These are phyloP conservation scores for Colletotrichum somersetense DNA, from an alignment of 2,329 filamentous ascomycete genomes.

Conservation along the genomic window DNA sequence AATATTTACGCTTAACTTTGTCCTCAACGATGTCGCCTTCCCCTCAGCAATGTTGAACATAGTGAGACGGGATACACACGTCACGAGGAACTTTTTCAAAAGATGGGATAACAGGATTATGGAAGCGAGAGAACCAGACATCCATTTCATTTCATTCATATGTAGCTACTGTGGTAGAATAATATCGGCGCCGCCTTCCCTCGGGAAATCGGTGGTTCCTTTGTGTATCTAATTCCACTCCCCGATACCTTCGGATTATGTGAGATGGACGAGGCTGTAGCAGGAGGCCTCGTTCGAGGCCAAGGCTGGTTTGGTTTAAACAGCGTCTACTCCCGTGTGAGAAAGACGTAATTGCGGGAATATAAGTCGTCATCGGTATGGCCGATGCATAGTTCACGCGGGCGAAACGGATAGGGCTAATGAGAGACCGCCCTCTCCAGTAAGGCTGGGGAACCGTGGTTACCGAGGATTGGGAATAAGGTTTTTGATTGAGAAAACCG, in stretches of 20 bases:
- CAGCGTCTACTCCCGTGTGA: neutral
- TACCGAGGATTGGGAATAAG: conserved; percentile 19
- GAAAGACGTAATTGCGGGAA: neutral
- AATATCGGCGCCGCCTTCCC: conserved; percentile 6
- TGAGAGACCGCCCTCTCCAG: neutral
- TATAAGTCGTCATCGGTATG: neutral
- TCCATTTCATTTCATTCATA: conserved; percentile 43
- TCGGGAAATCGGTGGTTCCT: conserved; percentile 10
- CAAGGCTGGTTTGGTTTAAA: neutral
- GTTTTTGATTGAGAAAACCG: conserved; percentile 22
- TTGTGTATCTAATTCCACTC: conserved; percentile 17
- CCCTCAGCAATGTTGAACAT: neutral
- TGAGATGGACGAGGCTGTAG: neutral
- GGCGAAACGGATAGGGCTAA: conserved; percentile 8
- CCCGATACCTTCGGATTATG: conserved; percentile 5
- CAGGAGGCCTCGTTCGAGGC: neutral
- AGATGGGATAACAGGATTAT: neutral
- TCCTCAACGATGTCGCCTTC: neutral
- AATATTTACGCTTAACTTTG: neutral
- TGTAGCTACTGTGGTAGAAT: conserved; percentile 34
- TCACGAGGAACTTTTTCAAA: neutral
- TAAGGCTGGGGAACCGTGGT: neutral
- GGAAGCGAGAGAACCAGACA: conserved; percentile 32
- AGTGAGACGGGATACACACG: neutral
- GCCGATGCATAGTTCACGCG: neutral